phyloP scores from a whole-genome alignment of 2,329 filamentous ascomycete species.

The Tolypocladium pustulatum region DNA sequence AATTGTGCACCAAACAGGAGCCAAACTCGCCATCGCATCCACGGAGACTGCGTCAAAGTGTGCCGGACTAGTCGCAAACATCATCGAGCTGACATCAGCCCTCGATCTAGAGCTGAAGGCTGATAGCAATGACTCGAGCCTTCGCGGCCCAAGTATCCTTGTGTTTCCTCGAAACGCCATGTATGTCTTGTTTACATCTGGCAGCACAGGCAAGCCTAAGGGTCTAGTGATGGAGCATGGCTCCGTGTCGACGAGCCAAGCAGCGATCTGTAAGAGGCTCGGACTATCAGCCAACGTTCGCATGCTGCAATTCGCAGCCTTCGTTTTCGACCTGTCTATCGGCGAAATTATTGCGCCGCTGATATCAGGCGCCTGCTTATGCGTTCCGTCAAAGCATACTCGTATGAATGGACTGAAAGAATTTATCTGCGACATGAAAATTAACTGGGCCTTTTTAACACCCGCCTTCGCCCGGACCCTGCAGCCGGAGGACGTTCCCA shows the following conservation, averaged over 20 bases:
- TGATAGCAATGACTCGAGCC: neutral
- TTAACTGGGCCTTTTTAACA: neutral
- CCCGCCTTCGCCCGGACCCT: neutral
- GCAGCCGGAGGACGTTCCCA: conserved; percentile 2
- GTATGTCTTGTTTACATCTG: conserved; percentile 3
- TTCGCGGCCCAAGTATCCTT: neutral
- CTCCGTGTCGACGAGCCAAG: neutral
- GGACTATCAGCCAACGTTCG: neutral
- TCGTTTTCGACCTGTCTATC: neutral
- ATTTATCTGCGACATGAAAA: neutral
- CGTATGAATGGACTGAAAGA: neutral
- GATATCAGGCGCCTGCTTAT: neutral
- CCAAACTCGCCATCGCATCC: neutral
- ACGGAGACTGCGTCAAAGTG: neutral
- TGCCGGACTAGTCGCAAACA: neutral
- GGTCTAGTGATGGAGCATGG: neutral
- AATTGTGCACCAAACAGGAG: conserved; percentile 5
- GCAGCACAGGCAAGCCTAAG: conserved; percentile 5
- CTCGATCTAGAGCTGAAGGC: neutral
- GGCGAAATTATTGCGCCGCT: neutral
- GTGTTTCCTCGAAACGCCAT: neutral
- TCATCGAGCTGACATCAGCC: neutral
- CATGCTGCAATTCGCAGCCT: neutral
- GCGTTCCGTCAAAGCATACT: neutral
- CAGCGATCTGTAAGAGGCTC: neutral